phyloP scores from a whole-genome alignment of 2,329 filamentous ascomycete genomes.

The Paracoccidioides lutzii region DNA sequence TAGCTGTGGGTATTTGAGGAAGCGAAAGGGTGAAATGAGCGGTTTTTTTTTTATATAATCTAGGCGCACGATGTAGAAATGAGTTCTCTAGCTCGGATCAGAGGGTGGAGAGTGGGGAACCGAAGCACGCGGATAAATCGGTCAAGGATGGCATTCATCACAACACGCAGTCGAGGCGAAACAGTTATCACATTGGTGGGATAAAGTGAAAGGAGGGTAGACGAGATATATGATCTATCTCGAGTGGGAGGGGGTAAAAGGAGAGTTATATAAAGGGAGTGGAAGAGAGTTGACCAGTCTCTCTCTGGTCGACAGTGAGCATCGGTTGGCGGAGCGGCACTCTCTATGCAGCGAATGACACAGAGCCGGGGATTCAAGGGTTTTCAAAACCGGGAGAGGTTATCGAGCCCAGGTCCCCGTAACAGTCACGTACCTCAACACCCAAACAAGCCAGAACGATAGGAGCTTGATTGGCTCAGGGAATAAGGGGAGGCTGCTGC shows the following conservation, averaged over 20 bases:
- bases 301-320: neutral
- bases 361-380: neutral
- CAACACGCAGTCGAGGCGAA: no score
- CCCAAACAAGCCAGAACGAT: neutral
- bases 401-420: neutral
- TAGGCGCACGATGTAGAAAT: neutral
- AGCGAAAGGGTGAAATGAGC: neutral
- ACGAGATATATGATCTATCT: no score
- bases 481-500: neutral
- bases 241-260: neutral
- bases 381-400: no score
- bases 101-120: neutral
- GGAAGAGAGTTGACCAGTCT: neutral
- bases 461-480: neutral
- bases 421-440: conserved; percentile 1
- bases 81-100: neutral
- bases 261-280: neutral
- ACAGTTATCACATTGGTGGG: neutral
- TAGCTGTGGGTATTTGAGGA: neutral
- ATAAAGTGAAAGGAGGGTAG: neutral
- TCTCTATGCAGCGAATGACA: neutral
- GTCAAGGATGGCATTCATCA: neutral
- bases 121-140: neutral
- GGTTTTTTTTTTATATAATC: neutral
- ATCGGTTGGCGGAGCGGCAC: neutral